These are phyloP conservation scores for Silene coronaria DNA, from an alignment of 179 eudicot species.

Conservation along the genomic window DNA sequence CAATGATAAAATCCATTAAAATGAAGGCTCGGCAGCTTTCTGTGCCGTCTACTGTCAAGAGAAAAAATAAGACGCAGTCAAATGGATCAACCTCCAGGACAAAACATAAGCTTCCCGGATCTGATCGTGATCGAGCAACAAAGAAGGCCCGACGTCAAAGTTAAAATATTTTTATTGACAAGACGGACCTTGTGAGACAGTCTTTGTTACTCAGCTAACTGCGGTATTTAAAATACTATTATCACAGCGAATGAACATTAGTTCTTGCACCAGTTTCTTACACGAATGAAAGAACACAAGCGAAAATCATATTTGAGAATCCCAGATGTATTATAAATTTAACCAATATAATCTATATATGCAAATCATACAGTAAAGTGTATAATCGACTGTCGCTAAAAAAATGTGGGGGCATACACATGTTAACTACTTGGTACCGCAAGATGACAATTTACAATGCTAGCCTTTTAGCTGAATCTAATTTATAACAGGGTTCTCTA, in stretches of 20 bases:
- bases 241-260: too few species aligned
- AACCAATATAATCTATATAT: too few species aligned
- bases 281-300: too few species aligned
- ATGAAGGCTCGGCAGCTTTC: constrained; percentile 61
- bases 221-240: too few species aligned
- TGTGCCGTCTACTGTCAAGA: constrained; percentile 28
- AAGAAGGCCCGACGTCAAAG: constrained; percentile 4
- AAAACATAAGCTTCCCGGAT: constrained; percentile 26
- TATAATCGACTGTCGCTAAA: too few species aligned
- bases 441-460: constrained; percentile 23
- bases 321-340: too few species aligned
- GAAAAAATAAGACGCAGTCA: constrained; percentile 14
- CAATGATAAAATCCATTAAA: constrained; percentile 64
- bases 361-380: too few species aligned
- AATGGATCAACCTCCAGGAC: constrained; percentile 20
- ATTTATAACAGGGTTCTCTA: constrained; percentile 15
- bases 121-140: constrained; percentile 1
- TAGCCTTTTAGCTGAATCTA: constrained; percentile 14
- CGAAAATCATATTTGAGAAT: too few species aligned
- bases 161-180: background rate
- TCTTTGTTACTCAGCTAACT: too few species aligned
- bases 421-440: too few species aligned
- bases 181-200: background rate
- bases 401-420: too few species aligned
- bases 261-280: too few species aligned